Evolutionary conservation across 148 eudicot species (phyloP).

Genomic region (Euryodendron excelsum): DNA sequence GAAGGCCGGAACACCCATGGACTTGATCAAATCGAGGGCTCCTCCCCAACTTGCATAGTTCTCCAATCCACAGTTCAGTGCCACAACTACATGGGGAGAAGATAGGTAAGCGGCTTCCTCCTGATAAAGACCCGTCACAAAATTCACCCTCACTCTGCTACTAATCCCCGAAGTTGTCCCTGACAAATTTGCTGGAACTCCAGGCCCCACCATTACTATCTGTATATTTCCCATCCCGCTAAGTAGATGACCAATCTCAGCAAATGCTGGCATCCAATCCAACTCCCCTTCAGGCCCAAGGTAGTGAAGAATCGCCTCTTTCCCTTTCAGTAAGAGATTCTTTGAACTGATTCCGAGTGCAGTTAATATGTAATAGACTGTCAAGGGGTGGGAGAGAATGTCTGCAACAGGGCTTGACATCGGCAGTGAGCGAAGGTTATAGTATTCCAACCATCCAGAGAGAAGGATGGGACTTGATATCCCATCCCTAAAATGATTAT

Average conservation of each 20-base stretch:
- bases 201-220: constrained; percentile 56
- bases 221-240: constrained; percentile 43
- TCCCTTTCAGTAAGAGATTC: constrained; percentile 38
- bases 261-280: constrained; percentile 57
- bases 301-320: constrained; percentile 57
- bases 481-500: constrained; percentile 26
- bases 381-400: constrained; percentile 49
- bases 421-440: constrained; percentile 45
- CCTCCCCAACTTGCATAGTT: constrained; percentile 39
- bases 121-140: constrained; percentile 48
- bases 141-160: constrained; percentile 44
- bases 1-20: constrained; percentile 34
- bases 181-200: constrained; percentile 38
- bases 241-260: constrained; percentile 49
- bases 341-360: constrained; percentile 36
- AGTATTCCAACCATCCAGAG: constrained; percentile 54
- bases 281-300: constrained; percentile 53
- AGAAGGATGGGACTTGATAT: constrained; percentile 43
- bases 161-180: constrained; percentile 46
- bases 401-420: constrained; percentile 54
- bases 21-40: constrained; percentile 37
- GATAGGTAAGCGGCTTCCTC: constrained; percentile 44
- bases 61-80: constrained; percentile 40
- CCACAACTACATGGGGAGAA: constrained; percentile 35
- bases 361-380: constrained; percentile 50